These are phyloP conservation scores for Prunus mira DNA, from an alignment of 306 rosid species.

Conservation along the genomic window DNA sequence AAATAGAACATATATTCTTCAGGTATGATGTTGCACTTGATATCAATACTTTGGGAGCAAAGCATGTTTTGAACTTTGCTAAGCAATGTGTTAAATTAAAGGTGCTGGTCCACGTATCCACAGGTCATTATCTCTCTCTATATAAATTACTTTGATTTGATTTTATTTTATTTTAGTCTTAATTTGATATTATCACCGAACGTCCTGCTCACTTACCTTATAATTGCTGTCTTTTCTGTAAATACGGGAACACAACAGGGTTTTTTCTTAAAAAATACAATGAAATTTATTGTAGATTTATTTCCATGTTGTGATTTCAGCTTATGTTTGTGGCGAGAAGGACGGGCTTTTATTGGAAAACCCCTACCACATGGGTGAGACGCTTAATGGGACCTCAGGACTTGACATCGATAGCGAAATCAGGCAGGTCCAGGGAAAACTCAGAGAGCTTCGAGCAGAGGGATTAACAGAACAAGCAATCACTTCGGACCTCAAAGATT, in stretches of 20 bases:
- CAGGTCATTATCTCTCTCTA: slow-evolving; percentile 39
- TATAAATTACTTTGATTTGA: background rate
- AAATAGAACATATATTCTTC: background rate
- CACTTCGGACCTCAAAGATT: slow-evolving; percentile 60
- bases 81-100: slow-evolving; percentile 47
- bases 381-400: slow-evolving; percentile 58
- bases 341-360: slow-evolving; percentile 59
- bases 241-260: no score
- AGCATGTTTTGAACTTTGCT: slow-evolving; percentile 58
- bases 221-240: background rate
- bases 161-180: background rate
- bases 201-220: background rate
- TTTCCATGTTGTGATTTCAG: slow-evolving; percentile 24
- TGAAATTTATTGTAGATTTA: no score
- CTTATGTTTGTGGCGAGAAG: slow-evolving; percentile 76
- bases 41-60: slow-evolving; percentile 63
- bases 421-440: slow-evolving; percentile 26
- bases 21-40: slow-evolving; percentile 68
- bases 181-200: background rate
- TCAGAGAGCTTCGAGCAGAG: slow-evolving; percentile 32
- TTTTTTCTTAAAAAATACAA: no score
- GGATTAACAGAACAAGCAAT: slow-evolving; percentile 42
- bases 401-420: slow-evolving; percentile 56
- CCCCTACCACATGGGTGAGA: slow-evolving; percentile 51
- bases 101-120: slow-evolving; percentile 71